These are phyloP conservation scores for Sedum album DNA, from an alignment of 164 flowering plant genomes.

Conservation along the genomic window DNA sequence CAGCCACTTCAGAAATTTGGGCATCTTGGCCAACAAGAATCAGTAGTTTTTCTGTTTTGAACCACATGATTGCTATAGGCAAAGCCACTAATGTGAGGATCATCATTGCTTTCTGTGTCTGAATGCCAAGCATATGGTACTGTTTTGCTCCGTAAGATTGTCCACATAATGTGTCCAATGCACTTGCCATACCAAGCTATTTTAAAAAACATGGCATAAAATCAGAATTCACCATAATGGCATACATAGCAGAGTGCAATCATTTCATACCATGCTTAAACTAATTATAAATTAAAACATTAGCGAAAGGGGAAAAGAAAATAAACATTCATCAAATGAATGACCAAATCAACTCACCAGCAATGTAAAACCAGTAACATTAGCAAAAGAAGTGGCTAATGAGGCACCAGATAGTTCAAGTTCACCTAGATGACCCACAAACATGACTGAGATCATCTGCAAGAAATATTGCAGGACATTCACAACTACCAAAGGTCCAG, in stretches of 20 bases:
- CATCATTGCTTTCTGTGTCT: slow-evolving; percentile 40
- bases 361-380: slow-evolving; percentile 43
- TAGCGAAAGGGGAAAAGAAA: background rate
- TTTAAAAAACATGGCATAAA: background rate
- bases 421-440: slow-evolving; percentile 57
- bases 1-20: slow-evolving; percentile 31
- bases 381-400: slow-evolving; percentile 33
- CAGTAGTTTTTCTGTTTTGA: slow-evolving; percentile 27
- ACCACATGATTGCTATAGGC: slow-evolving; percentile 38
- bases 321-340: background rate
- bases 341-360: slow-evolving; percentile 22
- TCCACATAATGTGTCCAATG: slow-evolving; percentile 42
- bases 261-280: background rate
- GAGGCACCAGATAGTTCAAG: slow-evolving; percentile 47
- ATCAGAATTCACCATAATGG: background rate
- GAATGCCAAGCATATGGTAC: slow-evolving; percentile 33
- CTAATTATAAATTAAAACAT: background rate
- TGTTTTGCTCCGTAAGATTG: slow-evolving; percentile 47
- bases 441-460: slow-evolving; percentile 36
- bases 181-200: slow-evolving; percentile 41
- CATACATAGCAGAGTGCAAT: background rate
- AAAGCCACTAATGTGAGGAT: slow-evolving; percentile 26
- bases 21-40: slow-evolving; percentile 25
- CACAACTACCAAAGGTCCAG: slow-evolving; percentile 17
- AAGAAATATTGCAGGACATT: slow-evolving; percentile 22